Conservation (phyloP, 495 filamentous ascomycete genomes). For the Aspergillus homomorphus region DNA sequence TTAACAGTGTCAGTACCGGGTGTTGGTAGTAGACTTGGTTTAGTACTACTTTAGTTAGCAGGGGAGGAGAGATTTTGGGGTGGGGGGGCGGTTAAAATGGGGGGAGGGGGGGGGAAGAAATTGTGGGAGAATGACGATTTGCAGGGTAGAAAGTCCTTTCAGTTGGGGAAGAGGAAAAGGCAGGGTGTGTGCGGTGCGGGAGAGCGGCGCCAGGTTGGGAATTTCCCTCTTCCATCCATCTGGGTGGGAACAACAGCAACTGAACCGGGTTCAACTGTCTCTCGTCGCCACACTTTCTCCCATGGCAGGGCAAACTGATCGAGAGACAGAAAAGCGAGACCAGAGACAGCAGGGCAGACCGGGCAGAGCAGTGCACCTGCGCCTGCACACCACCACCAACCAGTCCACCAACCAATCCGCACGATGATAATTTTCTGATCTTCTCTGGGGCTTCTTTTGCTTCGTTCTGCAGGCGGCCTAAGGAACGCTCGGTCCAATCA, state of each 20-base stretch:
- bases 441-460: constrained; percentile 22
- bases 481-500: constrained; percentile 28
- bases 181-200: constrained; percentile 12
- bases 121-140: constrained; percentile 2
- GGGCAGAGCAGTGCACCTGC: neutral
- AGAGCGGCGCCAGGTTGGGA: constrained; percentile 18
- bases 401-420: constrained; percentile 1
- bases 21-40: neutral
- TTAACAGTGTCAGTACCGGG: neutral
- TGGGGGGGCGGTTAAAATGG: neutral
- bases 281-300: constrained; percentile 17
- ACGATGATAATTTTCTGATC: constrained; percentile 10
- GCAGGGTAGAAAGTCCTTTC: constrained; percentile 11
- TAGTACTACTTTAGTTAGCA: neutral
- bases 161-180: constrained; percentile 14
- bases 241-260: constrained; percentile 6
- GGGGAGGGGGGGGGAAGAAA: neutral
- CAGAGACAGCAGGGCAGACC: constrained; percentile 2
- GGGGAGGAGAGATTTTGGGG: too few species aligned
- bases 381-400: constrained; percentile 3
- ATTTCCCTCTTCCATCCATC: constrained; percentile 4
- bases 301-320: constrained; percentile 1
- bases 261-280: constrained; percentile 8
- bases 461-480: constrained; percentile 16
- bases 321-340: neutral